Evolutionary conservation across 768 basidiomycete genomes (phyloP).

Genomic region (Tephrocybe sp.): DNA sequence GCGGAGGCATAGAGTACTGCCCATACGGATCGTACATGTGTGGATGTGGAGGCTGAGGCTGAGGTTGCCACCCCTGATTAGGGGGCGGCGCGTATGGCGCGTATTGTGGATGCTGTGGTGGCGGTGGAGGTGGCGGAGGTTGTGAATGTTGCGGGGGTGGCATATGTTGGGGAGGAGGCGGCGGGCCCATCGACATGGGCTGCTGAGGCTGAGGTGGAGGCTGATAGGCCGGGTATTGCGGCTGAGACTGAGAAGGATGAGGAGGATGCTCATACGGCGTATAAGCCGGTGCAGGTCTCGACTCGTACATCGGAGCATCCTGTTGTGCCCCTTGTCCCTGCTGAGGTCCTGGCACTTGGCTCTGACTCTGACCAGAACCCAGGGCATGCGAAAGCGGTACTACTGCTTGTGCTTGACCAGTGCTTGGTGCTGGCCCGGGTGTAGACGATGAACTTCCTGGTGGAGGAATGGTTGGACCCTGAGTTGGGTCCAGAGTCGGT

Average conservation of each 20-base stretch:
- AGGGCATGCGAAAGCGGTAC: conserved; percentile 5
- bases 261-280: background rate
- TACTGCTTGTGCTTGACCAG: background rate
- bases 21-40: background rate
- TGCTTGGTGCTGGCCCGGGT: background rate
- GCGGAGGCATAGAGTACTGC: background rate
- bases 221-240: background rate
- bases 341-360: conserved; percentile 14
- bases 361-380: conserved; percentile 8
- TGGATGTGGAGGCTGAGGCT: conserved; percentile 9
- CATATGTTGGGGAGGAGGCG: background rate
- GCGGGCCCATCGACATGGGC: conserved; percentile 7
- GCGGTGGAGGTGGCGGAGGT: background rate
- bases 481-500: conserved; percentile 31
- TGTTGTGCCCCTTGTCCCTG: background rate
- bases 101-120: background rate
- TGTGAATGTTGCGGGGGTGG: conserved; percentile 13
- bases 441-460: conserved; percentile 23
- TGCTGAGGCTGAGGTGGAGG: conserved; percentile 24
- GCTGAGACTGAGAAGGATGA: background rate
- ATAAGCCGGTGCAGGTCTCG: conserved; percentile 16
- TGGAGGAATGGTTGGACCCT: conserved; percentile 33
- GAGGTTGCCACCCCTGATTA: conserved; percentile 7
- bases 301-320: background rate
- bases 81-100: background rate